Percentiles rank a stretch among this genome's conserved stretches.
These are phyloP conservation scores for Thelephora terrestris DNA, from an alignment of 1,284 basidiomycete genomes.

Conservation along the genomic window DNA sequence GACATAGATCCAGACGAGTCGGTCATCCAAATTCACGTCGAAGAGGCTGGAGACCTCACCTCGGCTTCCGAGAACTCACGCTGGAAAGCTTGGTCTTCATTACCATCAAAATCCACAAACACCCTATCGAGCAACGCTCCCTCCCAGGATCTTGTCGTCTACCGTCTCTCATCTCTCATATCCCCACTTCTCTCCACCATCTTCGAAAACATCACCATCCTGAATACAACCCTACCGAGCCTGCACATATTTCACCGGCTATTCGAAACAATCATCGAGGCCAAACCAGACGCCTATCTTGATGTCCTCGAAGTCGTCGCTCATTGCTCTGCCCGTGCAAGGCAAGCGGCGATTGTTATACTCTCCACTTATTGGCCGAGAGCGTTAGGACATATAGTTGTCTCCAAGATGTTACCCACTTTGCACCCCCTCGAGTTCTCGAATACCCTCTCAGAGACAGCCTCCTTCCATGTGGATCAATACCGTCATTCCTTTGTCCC, in stretches of 20 bases:
- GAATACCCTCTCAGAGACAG: slow-evolving; percentile 8
- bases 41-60: slow-evolving; percentile 29
- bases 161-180: slow-evolving; percentile 49
- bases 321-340: slow-evolving; percentile 46
- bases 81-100: slow-evolving; percentile 24
- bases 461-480: slow-evolving; percentile 23
- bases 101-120: slow-evolving; percentile 11
- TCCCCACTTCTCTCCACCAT: slow-evolving; percentile 49
- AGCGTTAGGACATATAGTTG: slow-evolving; percentile 51
- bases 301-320: slow-evolving; percentile 65
- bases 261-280: slow-evolving; percentile 43
- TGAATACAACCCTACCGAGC: slow-evolving; percentile 22
- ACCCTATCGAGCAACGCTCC: slow-evolving; percentile 48
- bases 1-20: slow-evolving; percentile 19
- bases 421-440: slow-evolving; percentile 22
- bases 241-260: slow-evolving; percentile 48
- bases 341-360: slow-evolving; percentile 43
- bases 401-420: slow-evolving; percentile 42
- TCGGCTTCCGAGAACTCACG: slow-evolving; percentile 10
- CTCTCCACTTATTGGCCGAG: slow-evolving; percentile 58
- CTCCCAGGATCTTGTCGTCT: slow-evolving; percentile 41
- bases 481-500: slow-evolving; percentile 56
- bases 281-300: slow-evolving; percentile 58
- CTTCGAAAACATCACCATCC: slow-evolving; percentile 42
- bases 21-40: slow-evolving; percentile 51